Conservation (phyloP, 2,329 filamentous ascomycete species). For the Conoideocrella luteorostrata region DNA sequence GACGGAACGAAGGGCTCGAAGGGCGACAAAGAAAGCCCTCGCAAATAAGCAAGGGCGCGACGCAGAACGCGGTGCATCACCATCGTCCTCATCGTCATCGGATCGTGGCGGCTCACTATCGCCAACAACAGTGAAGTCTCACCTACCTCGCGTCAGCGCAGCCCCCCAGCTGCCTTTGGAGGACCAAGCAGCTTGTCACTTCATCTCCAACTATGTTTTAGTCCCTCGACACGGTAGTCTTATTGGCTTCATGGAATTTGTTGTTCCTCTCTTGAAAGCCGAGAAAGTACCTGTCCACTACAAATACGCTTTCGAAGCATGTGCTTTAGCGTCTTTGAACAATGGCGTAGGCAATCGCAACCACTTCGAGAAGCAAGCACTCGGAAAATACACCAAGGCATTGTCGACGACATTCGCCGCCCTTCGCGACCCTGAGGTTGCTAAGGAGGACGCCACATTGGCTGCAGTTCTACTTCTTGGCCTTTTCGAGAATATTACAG, state of each 20-base stretch:
- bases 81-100: slow-evolving; percentile 12
- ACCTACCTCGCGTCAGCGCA: slow-evolving; percentile 14
- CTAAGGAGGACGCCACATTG: slow-evolving; percentile 50
- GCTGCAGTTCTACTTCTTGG: slow-evolving; percentile 54
- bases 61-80: slow-evolving; percentile 13
- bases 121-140: slow-evolving; percentile 16
- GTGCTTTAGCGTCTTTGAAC: slow-evolving; percentile 49
- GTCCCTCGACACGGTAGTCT: slow-evolving; percentile 43
- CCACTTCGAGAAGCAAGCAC: slow-evolving; percentile 32
- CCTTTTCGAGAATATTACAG: slow-evolving; percentile 55
- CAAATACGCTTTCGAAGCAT: slow-evolving; percentile 52
- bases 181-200: slow-evolving; percentile 52
- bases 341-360: slow-evolving; percentile 37
- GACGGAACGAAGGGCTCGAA: slow-evolving; percentile 56
- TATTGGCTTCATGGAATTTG: slow-evolving; percentile 52
- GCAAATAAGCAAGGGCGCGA: slow-evolving; percentile 28
- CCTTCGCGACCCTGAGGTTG: slow-evolving; percentile 41
- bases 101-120: slow-evolving; percentile 6
- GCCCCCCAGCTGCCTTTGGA: slow-evolving; percentile 42
- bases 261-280: slow-evolving; percentile 47
- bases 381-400: slow-evolving; percentile 50
- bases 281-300: slow-evolving; percentile 41
- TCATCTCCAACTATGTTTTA: slow-evolving; percentile 55
- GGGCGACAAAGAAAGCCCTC: slow-evolving; percentile 43
- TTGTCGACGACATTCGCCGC: slow-evolving; percentile 46